Percentiles rank a stretch among this genome's conserved stretches.
Evolutionary conservation across 805 yeast genomes (phyloP).

Genomic region (Candida incommunis): DNA sequence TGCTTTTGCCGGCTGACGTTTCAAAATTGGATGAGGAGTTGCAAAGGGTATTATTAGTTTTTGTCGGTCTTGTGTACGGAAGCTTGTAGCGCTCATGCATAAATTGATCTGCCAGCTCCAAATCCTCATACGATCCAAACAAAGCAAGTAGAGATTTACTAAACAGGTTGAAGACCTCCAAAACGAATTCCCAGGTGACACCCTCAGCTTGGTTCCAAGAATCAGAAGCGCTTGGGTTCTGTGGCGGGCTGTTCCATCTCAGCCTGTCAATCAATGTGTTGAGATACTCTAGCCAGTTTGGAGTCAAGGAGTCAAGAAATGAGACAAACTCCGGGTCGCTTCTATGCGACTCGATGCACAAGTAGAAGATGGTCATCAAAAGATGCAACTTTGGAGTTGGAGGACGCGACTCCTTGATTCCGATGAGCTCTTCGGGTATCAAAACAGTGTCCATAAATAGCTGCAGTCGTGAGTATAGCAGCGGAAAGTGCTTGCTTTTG

Average conservation of each 20-base stretch:
- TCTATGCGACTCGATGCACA: background rate
- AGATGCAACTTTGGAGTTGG: background rate
- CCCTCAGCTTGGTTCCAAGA: no score
- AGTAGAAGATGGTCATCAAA: background rate
- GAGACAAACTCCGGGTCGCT: background rate
- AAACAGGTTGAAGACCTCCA: background rate
- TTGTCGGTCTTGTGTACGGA: background rate
- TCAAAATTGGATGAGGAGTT: background rate
- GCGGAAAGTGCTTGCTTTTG: background rate
- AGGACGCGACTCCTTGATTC: background rate
- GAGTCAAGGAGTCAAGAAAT: background rate
- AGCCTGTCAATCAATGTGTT: background rate
- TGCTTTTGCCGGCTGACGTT: background rate
- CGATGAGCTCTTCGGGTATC: background rate
- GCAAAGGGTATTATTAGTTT: background rate
- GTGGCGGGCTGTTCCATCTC: background rate
- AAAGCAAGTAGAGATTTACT: background rate
- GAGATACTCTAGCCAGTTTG: background rate
- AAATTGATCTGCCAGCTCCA: background rate
- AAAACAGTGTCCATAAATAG: background rate
- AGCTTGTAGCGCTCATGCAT: background rate
- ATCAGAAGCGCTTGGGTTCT: no score
- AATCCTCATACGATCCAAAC: background rate
- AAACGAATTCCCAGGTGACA: background rate
- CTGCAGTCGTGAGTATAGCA: background rate